phyloP scores from a whole-genome alignment of 768 basidiomycete species.

The Xerocomus potaroensis region DNA sequence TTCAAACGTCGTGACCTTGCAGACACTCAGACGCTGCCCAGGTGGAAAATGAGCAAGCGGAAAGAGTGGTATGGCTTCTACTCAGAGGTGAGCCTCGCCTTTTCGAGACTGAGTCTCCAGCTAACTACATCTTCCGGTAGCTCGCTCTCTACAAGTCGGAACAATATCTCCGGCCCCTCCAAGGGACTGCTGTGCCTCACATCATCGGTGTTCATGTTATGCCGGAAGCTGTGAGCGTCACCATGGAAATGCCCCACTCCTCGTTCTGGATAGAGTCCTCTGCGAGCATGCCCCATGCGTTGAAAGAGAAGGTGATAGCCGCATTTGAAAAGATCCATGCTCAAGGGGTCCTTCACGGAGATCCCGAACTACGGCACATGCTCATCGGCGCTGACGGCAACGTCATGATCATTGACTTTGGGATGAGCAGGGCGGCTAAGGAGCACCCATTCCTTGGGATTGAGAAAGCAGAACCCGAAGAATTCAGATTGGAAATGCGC shows the following conservation, averaged over 20 bases:
- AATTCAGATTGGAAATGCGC: constrained; percentile 50
- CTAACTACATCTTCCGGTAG: constrained; percentile 29
- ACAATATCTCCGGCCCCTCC: constrained; percentile 44
- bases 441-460: constrained; percentile 35
- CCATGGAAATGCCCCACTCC: constrained; percentile 53
- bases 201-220: constrained; percentile 47
- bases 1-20: background rate
- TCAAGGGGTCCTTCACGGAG: constrained; percentile 46
- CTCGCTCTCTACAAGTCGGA: constrained; percentile 47
- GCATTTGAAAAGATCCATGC: constrained; percentile 48
- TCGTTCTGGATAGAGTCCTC: constrained; percentile 62
- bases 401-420: constrained; percentile 55
- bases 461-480: constrained; percentile 33
- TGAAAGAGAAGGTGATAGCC: constrained; percentile 50
- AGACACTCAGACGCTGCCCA: constrained; percentile 11
- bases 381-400: constrained; percentile 50
- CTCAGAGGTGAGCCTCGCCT: constrained; percentile 31
- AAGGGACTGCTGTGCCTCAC: constrained; percentile 49
- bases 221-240: constrained; percentile 35
- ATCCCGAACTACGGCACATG: constrained; percentile 47
- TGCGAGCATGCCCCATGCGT: constrained; percentile 47
- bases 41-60: constrained; percentile 32
- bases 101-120: constrained; percentile 8
- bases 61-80: constrained; percentile 38
- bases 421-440: constrained; percentile 32